Conservation (phyloP, 2,329 filamentous ascomycete species). For the Zasmidium cellare region DNA sequence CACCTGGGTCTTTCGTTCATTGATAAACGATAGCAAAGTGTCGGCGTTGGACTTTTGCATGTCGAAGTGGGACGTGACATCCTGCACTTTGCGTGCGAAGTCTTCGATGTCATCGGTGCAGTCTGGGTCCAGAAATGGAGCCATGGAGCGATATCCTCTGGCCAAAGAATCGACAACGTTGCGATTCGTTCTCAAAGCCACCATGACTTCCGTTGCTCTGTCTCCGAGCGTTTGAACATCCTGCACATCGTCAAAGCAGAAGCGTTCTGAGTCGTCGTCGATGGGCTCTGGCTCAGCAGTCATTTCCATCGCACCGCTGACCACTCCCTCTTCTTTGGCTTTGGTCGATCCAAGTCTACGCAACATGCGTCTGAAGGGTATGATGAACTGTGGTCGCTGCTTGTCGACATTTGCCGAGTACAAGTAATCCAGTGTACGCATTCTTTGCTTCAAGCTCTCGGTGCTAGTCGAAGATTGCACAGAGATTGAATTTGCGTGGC, state of each 20-base stretch:
- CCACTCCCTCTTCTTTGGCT: not conserved
- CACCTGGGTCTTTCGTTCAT: constrained; percentile 13
- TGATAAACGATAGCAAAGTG: constrained; percentile 6
- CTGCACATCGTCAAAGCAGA: constrained; percentile 33
- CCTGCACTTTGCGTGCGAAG: not conserved
- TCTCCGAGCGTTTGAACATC: constrained; percentile 38
- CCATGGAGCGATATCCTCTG: not conserved
- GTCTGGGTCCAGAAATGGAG: too few relatives aligned
- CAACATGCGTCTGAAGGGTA: constrained; percentile 11
- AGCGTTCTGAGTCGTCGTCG: constrained; percentile 21
- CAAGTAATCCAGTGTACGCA: not conserved
- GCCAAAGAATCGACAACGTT: constrained; percentile 28
- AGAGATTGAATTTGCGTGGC: not conserved
- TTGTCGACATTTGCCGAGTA: too few relatives aligned
- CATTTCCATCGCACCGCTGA: not conserved
- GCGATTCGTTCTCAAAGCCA: constrained; percentile 36
- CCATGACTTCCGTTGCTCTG: constrained; percentile 37
- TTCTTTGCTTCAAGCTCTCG: not conserved
- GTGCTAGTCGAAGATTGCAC: not conserved
- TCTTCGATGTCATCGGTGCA: not conserved
- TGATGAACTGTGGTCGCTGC: not conserved
- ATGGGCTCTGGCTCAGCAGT: constrained; percentile 4
- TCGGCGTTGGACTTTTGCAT: constrained; percentile 9
- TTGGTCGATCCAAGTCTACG: not conserved
- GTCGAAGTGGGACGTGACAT: not conserved